These are phyloP conservation scores for Scheffersomyces lignicola DNA, from an alignment of 1,139 yeast genomes.

Conservation along the genomic window DNA sequence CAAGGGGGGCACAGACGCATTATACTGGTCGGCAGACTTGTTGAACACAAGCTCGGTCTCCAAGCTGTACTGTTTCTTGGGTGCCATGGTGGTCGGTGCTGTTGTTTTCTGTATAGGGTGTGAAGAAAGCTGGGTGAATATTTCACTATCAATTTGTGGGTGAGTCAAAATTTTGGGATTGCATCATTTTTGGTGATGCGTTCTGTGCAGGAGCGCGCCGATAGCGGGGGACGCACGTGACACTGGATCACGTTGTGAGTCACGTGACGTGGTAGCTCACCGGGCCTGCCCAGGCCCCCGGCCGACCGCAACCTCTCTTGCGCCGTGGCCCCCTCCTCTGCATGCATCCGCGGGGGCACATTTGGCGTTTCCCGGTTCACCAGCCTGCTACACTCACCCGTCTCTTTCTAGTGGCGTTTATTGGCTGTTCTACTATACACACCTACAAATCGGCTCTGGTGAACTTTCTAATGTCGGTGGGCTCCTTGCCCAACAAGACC, in stretches of 20 bases:
- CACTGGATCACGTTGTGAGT: too few relatives aligned
- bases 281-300: too few relatives aligned
- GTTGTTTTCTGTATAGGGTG: background rate
- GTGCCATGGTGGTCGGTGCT: constrained; percentile 16
- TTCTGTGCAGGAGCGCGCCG: background rate
- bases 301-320: too few relatives aligned
- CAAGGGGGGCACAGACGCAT: constrained; percentile 83
- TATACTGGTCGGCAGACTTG: constrained; percentile 68
- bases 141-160: constrained; percentile 4
- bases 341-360: too few relatives aligned
- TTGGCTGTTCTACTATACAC: too few relatives aligned
- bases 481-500: constrained; percentile 59
- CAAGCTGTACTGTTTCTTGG: constrained; percentile 41
- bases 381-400: too few relatives aligned
- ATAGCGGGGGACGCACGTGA: too few relatives aligned
- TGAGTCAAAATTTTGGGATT: constrained; percentile 1
- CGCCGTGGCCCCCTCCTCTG: too few relatives aligned
- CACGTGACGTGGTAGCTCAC: too few relatives aligned
- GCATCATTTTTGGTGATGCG: constrained; percentile 1
- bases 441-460: constrained; percentile 36
- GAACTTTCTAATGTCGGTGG: constrained; percentile 63
- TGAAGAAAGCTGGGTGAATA: constrained; percentile 2
- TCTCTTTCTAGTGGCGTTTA: too few relatives aligned
- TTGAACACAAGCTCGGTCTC: constrained; percentile 78
- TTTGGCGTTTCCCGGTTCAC: too few relatives aligned